Conservation (phyloP, 2,329 filamentous ascomycete genomes). For the Colletotrichum lentis region DNA sequence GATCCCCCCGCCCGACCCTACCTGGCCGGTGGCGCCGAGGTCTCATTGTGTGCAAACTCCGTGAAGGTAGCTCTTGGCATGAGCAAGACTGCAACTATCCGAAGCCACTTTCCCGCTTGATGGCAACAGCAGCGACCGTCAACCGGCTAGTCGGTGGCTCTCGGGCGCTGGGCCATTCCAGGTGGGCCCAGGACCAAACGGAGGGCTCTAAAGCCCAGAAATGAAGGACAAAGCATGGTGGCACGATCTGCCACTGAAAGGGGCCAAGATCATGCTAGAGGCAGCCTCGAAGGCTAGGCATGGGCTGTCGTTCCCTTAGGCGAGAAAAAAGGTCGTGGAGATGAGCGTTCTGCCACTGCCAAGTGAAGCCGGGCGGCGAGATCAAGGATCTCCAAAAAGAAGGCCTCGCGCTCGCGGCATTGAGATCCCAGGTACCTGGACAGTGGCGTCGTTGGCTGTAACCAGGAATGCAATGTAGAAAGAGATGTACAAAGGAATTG, state of each 20-base stretch:
- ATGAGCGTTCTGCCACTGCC: constrained; percentile 24
- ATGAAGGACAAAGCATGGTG: constrained; percentile 24
- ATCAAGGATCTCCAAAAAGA: background rate
- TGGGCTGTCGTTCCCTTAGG: constrained; percentile 11
- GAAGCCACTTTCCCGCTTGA: background rate
- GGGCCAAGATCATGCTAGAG: constrained; percentile 12
- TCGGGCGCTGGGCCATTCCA: background rate
- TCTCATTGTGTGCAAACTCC: background rate
- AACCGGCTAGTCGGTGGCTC: background rate
- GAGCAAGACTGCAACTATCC: background rate
- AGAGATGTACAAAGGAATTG: background rate
- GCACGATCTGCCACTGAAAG: constrained; percentile 1
- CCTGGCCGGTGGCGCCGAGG: background rate
- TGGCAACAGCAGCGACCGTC: background rate
- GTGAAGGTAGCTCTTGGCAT: background rate
- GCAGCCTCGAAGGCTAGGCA: constrained; percentile 6
- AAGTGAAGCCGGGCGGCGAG: constrained; percentile 6
- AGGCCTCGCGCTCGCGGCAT: constrained; percentile 9
- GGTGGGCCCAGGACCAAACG: background rate
- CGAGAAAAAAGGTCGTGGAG: constrained; percentile 9
- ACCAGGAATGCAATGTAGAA: background rate
- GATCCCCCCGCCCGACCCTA: background rate
- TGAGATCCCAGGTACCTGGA: background rate
- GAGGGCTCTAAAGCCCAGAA: background rate
- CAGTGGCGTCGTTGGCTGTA: background rate